phyloP scores from a whole-genome alignment of 2,329 filamentous ascomycete genomes.

The Coniochaeta sp. region DNA sequence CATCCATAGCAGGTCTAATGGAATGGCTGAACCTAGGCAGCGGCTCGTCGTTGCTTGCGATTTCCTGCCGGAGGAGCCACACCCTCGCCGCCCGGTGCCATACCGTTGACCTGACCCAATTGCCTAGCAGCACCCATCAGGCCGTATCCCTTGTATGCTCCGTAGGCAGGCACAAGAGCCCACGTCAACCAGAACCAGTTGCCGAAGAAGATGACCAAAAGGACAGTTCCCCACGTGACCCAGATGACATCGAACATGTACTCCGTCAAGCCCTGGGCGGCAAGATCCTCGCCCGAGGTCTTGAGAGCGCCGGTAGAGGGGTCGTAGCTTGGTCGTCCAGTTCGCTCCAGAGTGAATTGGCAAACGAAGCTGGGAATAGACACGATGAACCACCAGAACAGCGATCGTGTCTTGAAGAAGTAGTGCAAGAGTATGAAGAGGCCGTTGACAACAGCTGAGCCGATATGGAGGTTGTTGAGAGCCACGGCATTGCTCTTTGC shows the following conservation, averaged over 20 bases:
- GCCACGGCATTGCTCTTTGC: constrained; percentile 73
- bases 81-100: constrained; percentile 25
- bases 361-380: constrained; percentile 70
- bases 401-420: constrained; percentile 53
- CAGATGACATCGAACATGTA: constrained; percentile 98
- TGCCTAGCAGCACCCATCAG: constrained; percentile 47
- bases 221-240: constrained; percentile 78
- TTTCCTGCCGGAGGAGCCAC: constrained; percentile 36
- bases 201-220: constrained; percentile 69
- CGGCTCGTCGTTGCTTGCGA: constrained; percentile 47
- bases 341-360: constrained; percentile 77
- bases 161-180: constrained; percentile 48
- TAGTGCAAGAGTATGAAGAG: constrained; percentile 70
- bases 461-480: constrained; percentile 76
- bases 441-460: constrained; percentile 63
- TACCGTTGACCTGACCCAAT: constrained; percentile 40
- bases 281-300: constrained; percentile 78
- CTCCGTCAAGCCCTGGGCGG: constrained; percentile 82
- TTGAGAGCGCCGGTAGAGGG: constrained; percentile 59
- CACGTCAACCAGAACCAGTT: constrained; percentile 64
- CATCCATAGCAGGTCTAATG: constrained; percentile 1
- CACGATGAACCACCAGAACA: constrained; percentile 63
- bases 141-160: constrained; percentile 45
- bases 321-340: constrained; percentile 71
- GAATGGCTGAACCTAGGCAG: constrained; percentile 38